Evolutionary conservation across 2,329 filamentous ascomycete species (phyloP), one percentile per base, ranked within the genome.

Genomic region (Dendryphion nanum): DNA sequence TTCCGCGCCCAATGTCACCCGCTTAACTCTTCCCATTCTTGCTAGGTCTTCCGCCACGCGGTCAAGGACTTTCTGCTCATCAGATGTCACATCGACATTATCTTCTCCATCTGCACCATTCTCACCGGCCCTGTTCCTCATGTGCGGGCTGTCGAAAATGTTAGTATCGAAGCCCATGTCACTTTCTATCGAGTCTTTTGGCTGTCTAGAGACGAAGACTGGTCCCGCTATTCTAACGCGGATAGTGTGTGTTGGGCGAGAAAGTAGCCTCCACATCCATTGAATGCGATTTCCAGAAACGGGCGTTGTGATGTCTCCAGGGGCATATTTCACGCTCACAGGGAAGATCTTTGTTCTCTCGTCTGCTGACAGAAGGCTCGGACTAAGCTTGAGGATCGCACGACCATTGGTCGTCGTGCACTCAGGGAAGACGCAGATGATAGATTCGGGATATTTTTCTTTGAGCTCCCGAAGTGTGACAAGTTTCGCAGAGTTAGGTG

Each of bases 341-440:
- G 93, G 90, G 69, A 94, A 97, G 50, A 98, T 88, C 59, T 83
- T 85, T 6, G 83, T 83, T 37, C 77, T 73, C 5, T 79, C 63
- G 0, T 83, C 80, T 0, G 80, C 79, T 13, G 81, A 77, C 3
- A 93, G 72, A 2, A 98, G 74, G 35, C 82, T 84, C 0, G 86
- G 88, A 44, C 85, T 88, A 38, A 95, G 80, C 2, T 89, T 86
- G 10, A 98, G 69, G 45, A 97, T 90, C 4, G 85, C 93, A 51
- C 87, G 84, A 45, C 91, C 91, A 60, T 98, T 98, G 30, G 89
- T 95, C 1, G 93, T 95, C 4, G 86, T 93, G 67, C 86, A 91
- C 69, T 98, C 93, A 10, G 93, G 91, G 63, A 97, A 96, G 2
- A 95, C 81, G 45, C 84, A 89, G 45, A 97, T 79, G 42, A 88